Base-by-base conservation (phyloP, 2,329 filamentous ascomycete species). In the Fusarium buharicum region DNA sequence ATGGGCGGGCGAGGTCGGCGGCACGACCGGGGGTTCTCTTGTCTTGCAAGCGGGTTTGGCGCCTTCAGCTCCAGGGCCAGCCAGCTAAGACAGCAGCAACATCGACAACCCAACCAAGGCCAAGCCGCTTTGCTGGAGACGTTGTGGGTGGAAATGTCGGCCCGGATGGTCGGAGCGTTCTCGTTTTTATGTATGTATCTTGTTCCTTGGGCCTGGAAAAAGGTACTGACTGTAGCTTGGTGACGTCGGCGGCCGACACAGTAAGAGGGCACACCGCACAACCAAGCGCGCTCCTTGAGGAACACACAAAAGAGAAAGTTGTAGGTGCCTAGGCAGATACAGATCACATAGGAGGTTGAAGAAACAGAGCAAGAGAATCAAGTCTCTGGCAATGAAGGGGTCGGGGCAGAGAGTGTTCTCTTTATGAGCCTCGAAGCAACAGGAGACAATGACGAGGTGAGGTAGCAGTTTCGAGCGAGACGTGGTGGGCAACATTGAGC, bases 21-120 rank as follows among this genome's bases (percentile, higher is more conserved):
- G 60, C 52, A 69, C 59, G 48, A 67, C 66, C 67, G 68, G 67
- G 68, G 67, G 62, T 59, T 63, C 62, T 59, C 44, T 55, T 61
- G 47, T 28, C 27, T 28, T 28, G 27, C 68, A 73, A 71, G 70
- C 70, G 71, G 71, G 66, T 72, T 73, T 71, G 70, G 69, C 70
- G 70, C 71, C 59, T 65, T 73, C 70, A 73, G 67, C 70, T 73
- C 53, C 57, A 67, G 43, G 58, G 54, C 64, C 57, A 60, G 54
- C 64, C 57, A 62, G 62, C 68, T 59, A 52, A 43, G 55, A 56
- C 47, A 48, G 55, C 54, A 50, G 57, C 51, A 50, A 57, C 51
- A 59, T 67, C 48, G 51, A 63, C 62, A 55, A 64, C 66, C 64
- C 62, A 55, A 64, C 66, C 64, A 68, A 68, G 66, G 55, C 61